These are phyloP conservation scores for Debaryomyces robertsiae DNA, from an alignment of 1,139 yeast species.

Conservation along the genomic window DNA sequence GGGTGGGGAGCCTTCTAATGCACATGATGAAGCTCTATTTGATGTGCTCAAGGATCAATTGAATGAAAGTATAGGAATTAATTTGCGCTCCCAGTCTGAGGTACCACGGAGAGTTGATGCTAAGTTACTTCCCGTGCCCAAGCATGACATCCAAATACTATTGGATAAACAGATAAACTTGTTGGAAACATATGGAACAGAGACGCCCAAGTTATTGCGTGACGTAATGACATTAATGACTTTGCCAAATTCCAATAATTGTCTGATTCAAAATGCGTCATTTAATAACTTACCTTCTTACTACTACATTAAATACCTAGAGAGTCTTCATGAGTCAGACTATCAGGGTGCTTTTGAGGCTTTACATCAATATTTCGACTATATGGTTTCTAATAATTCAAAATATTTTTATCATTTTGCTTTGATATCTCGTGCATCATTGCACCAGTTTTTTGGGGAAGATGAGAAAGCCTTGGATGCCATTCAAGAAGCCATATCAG, in stretches of 20 bases:
- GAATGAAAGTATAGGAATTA: conserved; percentile 22
- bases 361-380: conserved; percentile 82
- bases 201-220: conserved; percentile 50
- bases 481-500: conserved; percentile 83
- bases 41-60: conserved; percentile 25
- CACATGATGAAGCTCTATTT: conserved; percentile 22
- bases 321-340: conserved; percentile 60
- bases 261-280: conserved; percentile 48
- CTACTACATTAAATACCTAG: conserved; percentile 66
- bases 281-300: conserved; percentile 58
- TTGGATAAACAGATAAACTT: conserved; percentile 59
- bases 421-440: conserved; percentile 70
- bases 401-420: conserved; percentile 80
- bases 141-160: conserved; percentile 53
- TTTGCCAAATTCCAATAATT: conserved; percentile 41
- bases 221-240: conserved; percentile 50
- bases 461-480: conserved; percentile 76
- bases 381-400: conserved; percentile 72
- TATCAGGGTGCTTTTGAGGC: conserved; percentile 74
- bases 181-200: conserved; percentile 56
- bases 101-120: conserved; percentile 15
- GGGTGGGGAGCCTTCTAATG: conserved; percentile 4
- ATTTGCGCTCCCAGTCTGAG: conserved; percentile 19
- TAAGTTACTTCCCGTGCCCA: conserved; percentile 43
- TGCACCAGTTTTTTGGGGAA: conserved; percentile 77